phyloP scores from a whole-genome alignment of 495 filamentous ascomycete species.

The Lepraria neglecta region DNA sequence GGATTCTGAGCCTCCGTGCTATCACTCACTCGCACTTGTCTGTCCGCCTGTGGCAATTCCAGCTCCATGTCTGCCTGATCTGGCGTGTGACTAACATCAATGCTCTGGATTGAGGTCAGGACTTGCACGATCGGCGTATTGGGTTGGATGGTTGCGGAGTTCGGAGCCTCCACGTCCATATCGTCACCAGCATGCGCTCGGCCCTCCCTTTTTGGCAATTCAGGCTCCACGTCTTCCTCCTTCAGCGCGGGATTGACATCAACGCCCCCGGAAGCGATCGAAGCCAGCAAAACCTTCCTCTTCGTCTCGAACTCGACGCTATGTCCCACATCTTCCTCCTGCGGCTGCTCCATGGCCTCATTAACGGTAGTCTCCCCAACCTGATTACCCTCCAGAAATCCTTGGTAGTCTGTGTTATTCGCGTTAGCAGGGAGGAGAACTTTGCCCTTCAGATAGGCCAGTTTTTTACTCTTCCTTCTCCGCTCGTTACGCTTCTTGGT shows the following conservation, averaged over 20 bases:
- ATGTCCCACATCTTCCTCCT: slow-evolving; percentile 22
- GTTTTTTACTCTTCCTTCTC: slow-evolving; percentile 41
- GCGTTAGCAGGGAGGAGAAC: slow-evolving; percentile 45
- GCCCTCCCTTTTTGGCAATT: not conserved
- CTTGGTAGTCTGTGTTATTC: slow-evolving; percentile 41
- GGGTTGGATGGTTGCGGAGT: not conserved
- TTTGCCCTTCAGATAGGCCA: slow-evolving; percentile 45
- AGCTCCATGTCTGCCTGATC: not conserved
- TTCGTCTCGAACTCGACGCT: slow-evolving; percentile 43
- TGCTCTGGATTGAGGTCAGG: slow-evolving; percentile 25
- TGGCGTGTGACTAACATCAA: slow-evolving; percentile 10
- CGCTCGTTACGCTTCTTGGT: slow-evolving; percentile 54
- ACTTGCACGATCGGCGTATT: no score
- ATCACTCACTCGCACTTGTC: not conserved
- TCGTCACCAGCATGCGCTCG: not conserved
- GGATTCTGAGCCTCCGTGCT: not conserved
- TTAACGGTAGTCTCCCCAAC: slow-evolving; percentile 19
- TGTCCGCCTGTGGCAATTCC: not conserved
- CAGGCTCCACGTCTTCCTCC: not conserved
- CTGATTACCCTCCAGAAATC: slow-evolving; percentile 34
- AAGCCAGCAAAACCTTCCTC: slow-evolving; percentile 46
- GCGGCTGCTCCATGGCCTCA: slow-evolving; percentile 19
- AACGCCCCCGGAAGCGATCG: slow-evolving; percentile 44
- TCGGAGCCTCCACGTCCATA: not conserved
- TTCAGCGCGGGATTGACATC: slow-evolving; percentile 10